Evolutionary conservation across 192 early-diverging fungal species (phyloP).

Genomic region (Gigaspora rosea): DNA sequence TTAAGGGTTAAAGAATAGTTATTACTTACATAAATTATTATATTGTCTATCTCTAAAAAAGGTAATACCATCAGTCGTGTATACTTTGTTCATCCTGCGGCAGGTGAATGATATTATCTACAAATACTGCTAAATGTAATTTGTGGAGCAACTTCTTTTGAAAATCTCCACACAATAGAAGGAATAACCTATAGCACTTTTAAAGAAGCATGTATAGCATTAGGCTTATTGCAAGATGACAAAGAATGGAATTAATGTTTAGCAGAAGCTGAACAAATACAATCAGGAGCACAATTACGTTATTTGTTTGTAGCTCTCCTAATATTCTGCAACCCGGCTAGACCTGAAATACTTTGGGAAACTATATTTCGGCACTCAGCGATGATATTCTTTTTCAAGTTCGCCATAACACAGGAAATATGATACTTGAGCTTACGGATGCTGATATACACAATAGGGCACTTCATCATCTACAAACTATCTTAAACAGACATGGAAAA

Average conservation of each 20-base stretch:
- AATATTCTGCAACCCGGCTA: neutral
- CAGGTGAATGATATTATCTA: slow-evolving; percentile 38
- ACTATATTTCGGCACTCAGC: neutral
- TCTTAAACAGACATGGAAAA: slow-evolving; percentile 18
- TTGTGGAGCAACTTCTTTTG: slow-evolving; percentile 31
- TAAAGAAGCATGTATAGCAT: slow-evolving; percentile 34
- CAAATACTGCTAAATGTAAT: slow-evolving; percentile 31
- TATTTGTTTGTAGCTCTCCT: slow-evolving; percentile 29
- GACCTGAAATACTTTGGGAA: slow-evolving; percentile 20
- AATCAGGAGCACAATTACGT: slow-evolving; percentile 31
- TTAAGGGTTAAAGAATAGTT: no score
- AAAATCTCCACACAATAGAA: slow-evolving; percentile 31
- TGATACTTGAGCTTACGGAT: neutral
- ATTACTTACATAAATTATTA: no score
- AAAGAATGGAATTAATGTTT: slow-evolving; percentile 35
- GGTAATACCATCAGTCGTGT: slow-evolving; percentile 28
- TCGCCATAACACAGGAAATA: neutral
- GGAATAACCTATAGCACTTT: slow-evolving; percentile 20
- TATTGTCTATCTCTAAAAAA: no score
- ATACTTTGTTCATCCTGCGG: slow-evolving; percentile 23
- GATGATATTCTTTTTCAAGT: slow-evolving; percentile 30
- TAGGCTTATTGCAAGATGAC: slow-evolving; percentile 35
- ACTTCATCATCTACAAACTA: slow-evolving; percentile 2
- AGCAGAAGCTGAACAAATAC: slow-evolving; percentile 23
- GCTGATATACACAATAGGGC: slow-evolving; percentile 9